Evolutionary conservation across 345 rosid genomes (phyloP).

Genomic region (Psidium friedrichsthalianum): DNA sequence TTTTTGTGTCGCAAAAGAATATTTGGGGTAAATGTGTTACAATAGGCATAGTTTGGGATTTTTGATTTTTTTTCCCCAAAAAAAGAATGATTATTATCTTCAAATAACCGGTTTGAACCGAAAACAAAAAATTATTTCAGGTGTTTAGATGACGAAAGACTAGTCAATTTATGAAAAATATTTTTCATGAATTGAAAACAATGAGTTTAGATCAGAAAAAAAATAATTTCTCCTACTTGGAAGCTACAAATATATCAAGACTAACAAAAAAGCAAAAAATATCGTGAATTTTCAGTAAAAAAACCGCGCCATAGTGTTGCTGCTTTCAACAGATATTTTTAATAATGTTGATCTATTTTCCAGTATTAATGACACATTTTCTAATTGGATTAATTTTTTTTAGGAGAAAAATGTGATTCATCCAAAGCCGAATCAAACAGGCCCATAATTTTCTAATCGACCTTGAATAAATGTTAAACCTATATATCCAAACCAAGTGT

Average conservation of each 20-base stretch:
- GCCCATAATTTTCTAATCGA: background rate
- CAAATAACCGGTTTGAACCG: too few species aligned
- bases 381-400: background rate
- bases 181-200: background rate
- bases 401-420: background rate
- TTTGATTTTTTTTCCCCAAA: too few species aligned
- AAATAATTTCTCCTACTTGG: background rate
- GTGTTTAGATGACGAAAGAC: background rate
- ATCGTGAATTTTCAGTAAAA: rapidly evolving
- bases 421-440: background rate
- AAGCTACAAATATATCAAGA: background rate
- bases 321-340: background rate
- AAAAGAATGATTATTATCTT: too few species aligned
- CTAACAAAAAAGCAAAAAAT: rapidly evolving
- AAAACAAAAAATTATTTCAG: too few species aligned
- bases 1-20: too few species aligned
- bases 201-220: background rate
- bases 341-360: background rate
- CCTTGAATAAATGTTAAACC: background rate
- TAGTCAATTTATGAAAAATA: background rate
- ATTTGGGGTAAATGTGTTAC: too few species aligned
- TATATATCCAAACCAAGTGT: too few species aligned
- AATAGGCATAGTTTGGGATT: too few species aligned
- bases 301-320: rapidly evolving
- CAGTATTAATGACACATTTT: background rate